A percentile compares a stretch with the other conserved stretches of the same genome.
These are phyloP conservation scores for Penicillium frequentans DNA, from an alignment of 2,329 filamentous ascomycete species.

Conservation along the genomic window DNA sequence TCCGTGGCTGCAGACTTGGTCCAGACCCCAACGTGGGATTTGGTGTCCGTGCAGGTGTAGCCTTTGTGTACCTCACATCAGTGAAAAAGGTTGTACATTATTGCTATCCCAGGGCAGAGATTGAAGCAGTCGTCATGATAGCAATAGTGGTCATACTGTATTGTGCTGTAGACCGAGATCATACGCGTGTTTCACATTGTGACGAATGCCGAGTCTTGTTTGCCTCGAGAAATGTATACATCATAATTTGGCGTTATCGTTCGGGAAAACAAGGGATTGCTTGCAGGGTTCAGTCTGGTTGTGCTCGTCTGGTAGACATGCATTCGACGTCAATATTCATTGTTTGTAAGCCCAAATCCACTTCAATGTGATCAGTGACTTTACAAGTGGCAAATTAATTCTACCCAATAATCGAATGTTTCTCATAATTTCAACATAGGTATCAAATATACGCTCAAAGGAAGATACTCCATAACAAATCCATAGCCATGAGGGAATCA, in stretches of 20 bases:
- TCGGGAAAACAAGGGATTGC: slow-evolving; percentile 17
- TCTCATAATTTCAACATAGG: background rate
- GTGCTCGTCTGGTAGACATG: background rate
- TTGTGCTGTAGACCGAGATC: background rate
- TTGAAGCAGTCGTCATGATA: background rate
- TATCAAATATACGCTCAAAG: slow-evolving; percentile 1
- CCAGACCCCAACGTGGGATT: slow-evolving; percentile 15
- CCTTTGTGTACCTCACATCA: slow-evolving; percentile 9
- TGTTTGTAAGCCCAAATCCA: background rate
- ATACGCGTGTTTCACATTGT: background rate
- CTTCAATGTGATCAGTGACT: background rate
- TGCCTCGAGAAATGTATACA: background rate
- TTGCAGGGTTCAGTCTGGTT: slow-evolving; percentile 5
- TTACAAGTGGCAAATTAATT: background rate
- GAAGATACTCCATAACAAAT: slow-evolving; percentile 8
- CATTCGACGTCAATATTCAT: background rate
- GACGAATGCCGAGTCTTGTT: background rate
- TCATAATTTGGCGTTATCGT: background rate
- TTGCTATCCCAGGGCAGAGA: background rate
- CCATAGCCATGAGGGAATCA: slow-evolving; percentile 21
- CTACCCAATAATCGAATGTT: background rate
- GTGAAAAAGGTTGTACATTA: slow-evolving; percentile 8
- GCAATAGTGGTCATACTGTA: background rate
- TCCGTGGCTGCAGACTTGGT: slow-evolving; percentile 19
- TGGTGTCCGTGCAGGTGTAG: background rate